phyloP scores from a whole-genome alignment of 23 red algal species.

The Pyropia haitanensis region DNA sequence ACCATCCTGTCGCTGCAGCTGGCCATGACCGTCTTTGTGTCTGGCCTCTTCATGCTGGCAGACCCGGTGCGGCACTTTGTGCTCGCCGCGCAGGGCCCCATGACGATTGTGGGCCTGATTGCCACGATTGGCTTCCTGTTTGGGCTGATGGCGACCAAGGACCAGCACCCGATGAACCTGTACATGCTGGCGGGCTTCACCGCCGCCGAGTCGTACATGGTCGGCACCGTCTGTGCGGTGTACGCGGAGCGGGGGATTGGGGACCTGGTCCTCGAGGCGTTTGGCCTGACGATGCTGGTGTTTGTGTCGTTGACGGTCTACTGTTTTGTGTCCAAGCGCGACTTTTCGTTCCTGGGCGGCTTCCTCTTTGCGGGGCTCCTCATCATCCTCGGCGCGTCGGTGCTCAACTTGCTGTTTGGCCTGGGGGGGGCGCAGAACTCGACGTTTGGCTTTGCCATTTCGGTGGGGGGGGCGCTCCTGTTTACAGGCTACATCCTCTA shows the following conservation, averaged over 20 bases:
- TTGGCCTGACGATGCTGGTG: slow-evolving; percentile 48
- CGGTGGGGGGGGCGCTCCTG: slow-evolving; percentile 47
- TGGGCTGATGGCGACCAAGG: slow-evolving; percentile 44
- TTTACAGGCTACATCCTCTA: slow-evolving; percentile 95
- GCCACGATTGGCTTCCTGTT: slow-evolving; percentile 62
- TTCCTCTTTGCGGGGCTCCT: slow-evolving; percentile 69
- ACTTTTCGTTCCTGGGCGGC: slow-evolving; percentile 90
- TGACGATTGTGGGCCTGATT: slow-evolving; percentile 57
- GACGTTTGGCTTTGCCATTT: slow-evolving; percentile 54
- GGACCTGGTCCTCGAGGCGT: slow-evolving; percentile 64
- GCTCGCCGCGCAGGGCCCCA: slow-evolving; percentile 8
- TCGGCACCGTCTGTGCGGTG: slow-evolving; percentile 62
- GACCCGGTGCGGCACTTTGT: slow-evolving; percentile 33
- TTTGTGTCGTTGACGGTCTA: slow-evolving; percentile 81
- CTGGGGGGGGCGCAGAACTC: slow-evolving; percentile 44
- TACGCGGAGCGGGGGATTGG: slow-evolving; percentile 62
- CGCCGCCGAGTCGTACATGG: slow-evolving; percentile 38
- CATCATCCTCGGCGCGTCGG: slow-evolving; percentile 35
- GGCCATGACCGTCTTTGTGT: slow-evolving; percentile 50
- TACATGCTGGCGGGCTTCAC: slow-evolving; percentile 67
- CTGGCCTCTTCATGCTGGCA: slow-evolving; percentile 68
- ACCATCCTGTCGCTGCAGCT: slow-evolving; percentile 75
- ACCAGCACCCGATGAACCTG: slow-evolving; percentile 58
- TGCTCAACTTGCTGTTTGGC: slow-evolving; percentile 74
- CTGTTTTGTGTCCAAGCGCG: slow-evolving; percentile 59